Conservation (phyloP, 805 yeast species). For the Huiozyma sinensis region DNA sequence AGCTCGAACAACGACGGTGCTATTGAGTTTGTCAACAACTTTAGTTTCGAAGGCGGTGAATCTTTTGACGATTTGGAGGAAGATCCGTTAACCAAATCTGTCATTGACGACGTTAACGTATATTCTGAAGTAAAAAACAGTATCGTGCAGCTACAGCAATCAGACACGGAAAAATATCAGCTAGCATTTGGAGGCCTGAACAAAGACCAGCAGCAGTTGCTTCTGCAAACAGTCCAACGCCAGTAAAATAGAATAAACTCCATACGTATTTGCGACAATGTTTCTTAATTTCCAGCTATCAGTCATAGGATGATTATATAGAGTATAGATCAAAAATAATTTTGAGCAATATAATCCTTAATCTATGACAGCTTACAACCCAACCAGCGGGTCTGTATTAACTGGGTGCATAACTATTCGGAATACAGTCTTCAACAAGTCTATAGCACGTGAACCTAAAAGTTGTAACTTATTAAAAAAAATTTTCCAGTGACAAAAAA, state of each 20-base stretch:
- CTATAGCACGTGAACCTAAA: no score
- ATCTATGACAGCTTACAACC: no score
- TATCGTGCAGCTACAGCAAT: constrained; percentile 37
- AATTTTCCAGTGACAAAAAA: no score
- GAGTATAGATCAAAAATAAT: background rate
- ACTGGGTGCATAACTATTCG: no score
- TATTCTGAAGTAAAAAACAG: constrained; percentile 54
- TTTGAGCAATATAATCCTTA: no score
- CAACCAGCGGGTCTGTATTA: no score
- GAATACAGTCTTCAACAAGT: no score
- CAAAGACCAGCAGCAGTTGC: constrained; percentile 27
- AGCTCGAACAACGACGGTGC: constrained; percentile 37
- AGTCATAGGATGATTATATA: background rate
- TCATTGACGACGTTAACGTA: constrained; percentile 68
- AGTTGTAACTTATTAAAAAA: no score
- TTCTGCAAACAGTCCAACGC: constrained; percentile 7
- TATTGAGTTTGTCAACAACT: constrained; percentile 25
- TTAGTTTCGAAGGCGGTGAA: constrained; percentile 31
- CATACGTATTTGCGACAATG: background rate
- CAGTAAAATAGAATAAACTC: background rate
- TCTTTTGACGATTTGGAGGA: constrained; percentile 71
- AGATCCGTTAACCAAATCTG: constrained; percentile 69
- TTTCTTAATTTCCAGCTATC: background rate
- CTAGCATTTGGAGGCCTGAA: constrained; percentile 33
- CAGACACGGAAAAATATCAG: constrained; percentile 40